Base-by-base conservation (phyloP, 2,329 filamentous ascomycete genomes). In the Colletotrichum phormii region DNA sequence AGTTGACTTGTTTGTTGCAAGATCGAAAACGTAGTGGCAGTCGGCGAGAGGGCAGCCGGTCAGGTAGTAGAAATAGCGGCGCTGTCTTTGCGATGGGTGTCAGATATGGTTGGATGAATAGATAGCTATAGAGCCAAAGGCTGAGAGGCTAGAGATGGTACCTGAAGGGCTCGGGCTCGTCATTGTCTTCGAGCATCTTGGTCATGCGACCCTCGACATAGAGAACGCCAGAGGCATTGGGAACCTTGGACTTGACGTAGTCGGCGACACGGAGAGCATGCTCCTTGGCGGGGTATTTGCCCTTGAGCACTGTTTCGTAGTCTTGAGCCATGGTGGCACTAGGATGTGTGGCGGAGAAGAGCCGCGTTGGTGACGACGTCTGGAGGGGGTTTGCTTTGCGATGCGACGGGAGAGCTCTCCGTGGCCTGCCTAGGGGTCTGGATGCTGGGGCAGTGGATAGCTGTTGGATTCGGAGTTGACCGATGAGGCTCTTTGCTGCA, bases 51-150 rank as follows among this genome's bases (percentile, higher is more conserved):
- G 89, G 80, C 87, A 97, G 77, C 97, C 97, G 29, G 94, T 96
- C 57, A 98, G 87, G 83, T 99, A 99, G 89, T 94, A 98, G 86
- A 99, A 99, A 82, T 91, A 94, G 67, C 97, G 92, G 75, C 95
- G 94, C 84, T 98, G 95, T 76, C 94, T 95, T 76, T 35, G 26
- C 8, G 15, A 33, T 53, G 22, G 49, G 33, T 60, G 70, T 74
- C 24, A 76, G 70, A 22, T 5, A 31, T 12, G 22, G 3, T 3
- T 24, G 7, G 8, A 60, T 13, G 18, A 15, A 13, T 5, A 15
- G 31, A 8, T 42, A 18, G 13, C 37, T 13, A 8, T 42, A 15
- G 37, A 29, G 33, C 37, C 18, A 18, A 8, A n/a, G 46, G 24
- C 15, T 13, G 26, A 33, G 18, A 11, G 58, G 8, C 46, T 37